Evolutionary conservation across 345 rosid species (phyloP).

Genomic region (Physaria fendleri): DNA sequence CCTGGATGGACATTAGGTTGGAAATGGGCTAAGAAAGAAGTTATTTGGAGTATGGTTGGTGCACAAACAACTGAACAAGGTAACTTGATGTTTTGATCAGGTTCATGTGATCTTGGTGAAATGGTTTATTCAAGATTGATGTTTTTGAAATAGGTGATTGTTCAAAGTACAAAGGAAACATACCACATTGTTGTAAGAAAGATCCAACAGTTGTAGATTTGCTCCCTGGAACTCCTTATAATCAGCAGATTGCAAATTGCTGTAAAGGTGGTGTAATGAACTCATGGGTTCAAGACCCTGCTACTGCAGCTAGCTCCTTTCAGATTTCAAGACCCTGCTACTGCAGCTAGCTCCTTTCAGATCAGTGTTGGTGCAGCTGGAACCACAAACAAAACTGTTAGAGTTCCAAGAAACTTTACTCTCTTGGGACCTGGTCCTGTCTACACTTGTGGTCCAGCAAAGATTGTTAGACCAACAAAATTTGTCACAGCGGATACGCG

Average conservation of each 20-base stretch:
- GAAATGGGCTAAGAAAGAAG: slow-evolving; percentile 91
- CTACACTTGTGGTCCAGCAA: slow-evolving; percentile 81
- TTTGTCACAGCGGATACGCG: slow-evolving; percentile 58
- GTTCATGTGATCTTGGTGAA: background rate
- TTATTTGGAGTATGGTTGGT: slow-evolving; percentile 83
- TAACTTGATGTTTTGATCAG: background rate
- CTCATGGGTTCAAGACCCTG: slow-evolving; percentile 79
- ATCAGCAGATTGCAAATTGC: slow-evolving; percentile 85
- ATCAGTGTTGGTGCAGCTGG: slow-evolving; percentile 82
- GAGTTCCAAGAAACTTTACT: slow-evolving; percentile 75
- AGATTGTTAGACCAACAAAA: slow-evolving; percentile 59
- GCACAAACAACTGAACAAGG: slow-evolving; percentile 85
- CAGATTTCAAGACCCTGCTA: slow-evolving; percentile 71
- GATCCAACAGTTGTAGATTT: slow-evolving; percentile 78
- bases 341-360: slow-evolving; percentile 76
- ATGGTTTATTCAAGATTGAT: background rate
- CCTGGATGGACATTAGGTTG: slow-evolving; percentile 93
- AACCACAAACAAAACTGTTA: slow-evolving; percentile 69
- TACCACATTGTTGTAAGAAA: slow-evolving; percentile 87
- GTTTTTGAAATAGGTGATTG: slow-evolving; percentile 52
- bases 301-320: slow-evolving; percentile 66
- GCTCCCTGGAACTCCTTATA: slow-evolving; percentile 80
- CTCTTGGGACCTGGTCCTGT: slow-evolving; percentile 90
- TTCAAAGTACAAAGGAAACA: slow-evolving; percentile 65
- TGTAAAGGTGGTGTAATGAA: slow-evolving; percentile 86